These are phyloP conservation scores for Talaromyces sp. DNA, from an alignment of 2,329 filamentous ascomycete genomes.

Conservation along the genomic window DNA sequence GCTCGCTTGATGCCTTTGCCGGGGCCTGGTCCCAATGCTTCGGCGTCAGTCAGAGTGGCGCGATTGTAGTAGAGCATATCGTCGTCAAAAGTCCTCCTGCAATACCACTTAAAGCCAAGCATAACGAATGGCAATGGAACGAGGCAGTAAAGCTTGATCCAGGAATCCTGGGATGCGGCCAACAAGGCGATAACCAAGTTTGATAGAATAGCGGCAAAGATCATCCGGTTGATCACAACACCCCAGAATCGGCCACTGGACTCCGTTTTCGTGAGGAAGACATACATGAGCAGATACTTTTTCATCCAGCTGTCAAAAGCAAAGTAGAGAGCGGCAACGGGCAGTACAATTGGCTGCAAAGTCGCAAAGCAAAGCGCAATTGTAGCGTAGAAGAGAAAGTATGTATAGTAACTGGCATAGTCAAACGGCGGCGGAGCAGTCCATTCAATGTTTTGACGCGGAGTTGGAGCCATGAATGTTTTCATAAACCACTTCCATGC, in stretches of 20 bases:
- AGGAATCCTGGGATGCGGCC: conserved; percentile 65
- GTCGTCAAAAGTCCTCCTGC: conserved; percentile 68
- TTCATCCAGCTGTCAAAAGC: conserved; percentile 80
- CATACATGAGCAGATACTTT: conserved; percentile 91
- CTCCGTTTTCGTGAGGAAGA: conserved; percentile 95
- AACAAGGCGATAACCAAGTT: conserved; percentile 75
- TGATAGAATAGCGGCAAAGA: conserved; percentile 74
- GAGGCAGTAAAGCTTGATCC: conserved; percentile 62
- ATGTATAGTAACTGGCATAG: conserved; percentile 96
- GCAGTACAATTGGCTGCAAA: conserved; percentile 81
- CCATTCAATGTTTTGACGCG: conserved; percentile 83
- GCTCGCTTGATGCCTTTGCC: conserved; percentile 36
- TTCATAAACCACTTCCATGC: conserved; percentile 79
- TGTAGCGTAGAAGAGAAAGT: conserved; percentile 90
- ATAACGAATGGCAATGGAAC: conserved; percentile 74
- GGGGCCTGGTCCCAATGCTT: conserved; percentile 33
- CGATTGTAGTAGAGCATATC: conserved; percentile 77
- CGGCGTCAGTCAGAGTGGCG: conserved; percentile 51
- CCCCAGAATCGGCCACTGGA: conserved; percentile 93
- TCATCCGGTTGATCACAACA: conserved; percentile 83
- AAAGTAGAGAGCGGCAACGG: conserved; percentile 87
- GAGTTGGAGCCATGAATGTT: conserved; percentile 82
- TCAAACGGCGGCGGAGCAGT: conserved; percentile 91
- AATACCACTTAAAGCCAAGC: conserved; percentile 82
- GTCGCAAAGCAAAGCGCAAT: conserved; percentile 80